A percentile compares a stretch with the other conserved stretches of the same genome.
Evolutionary conservation across 495 filamentous ascomycete genomes (phyloP).

Genomic region (Lasiosphaeriaceae sp.): DNA sequence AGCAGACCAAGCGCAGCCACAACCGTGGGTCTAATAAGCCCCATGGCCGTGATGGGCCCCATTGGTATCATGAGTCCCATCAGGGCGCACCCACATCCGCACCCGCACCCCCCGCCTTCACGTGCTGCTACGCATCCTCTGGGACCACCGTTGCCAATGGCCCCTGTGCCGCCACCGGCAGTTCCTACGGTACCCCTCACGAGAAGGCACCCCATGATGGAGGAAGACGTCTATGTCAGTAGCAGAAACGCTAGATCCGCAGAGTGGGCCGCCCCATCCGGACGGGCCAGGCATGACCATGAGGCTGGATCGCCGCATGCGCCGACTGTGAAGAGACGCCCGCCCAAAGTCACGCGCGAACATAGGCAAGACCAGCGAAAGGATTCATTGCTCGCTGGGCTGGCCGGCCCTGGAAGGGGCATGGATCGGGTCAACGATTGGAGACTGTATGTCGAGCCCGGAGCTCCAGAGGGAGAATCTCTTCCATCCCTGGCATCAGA

Average conservation of each 20-base stretch:
- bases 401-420: slow-evolving; percentile 41
- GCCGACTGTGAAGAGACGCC: slow-evolving; percentile 23
- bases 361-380: slow-evolving; percentile 28
- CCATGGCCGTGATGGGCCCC: slow-evolving; percentile 10
- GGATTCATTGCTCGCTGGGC: slow-evolving; percentile 41
- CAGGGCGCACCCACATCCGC: slow-evolving; percentile 15
- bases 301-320: slow-evolving; percentile 21
- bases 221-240: slow-evolving; percentile 35
- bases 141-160: slow-evolving; percentile 25
- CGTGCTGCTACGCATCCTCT: slow-evolving; percentile 21
- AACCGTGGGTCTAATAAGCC: slow-evolving; percentile 11
- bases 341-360: slow-evolving; percentile 20
- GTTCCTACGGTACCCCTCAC: slow-evolving; percentile 18
- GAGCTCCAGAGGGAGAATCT: slow-evolving; percentile 21
- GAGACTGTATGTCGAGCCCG: slow-evolving; percentile 43
- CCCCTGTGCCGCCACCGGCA: slow-evolving; percentile 18
- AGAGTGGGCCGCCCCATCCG: slow-evolving; percentile 11
- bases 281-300: slow-evolving; percentile 8
- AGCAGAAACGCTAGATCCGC: slow-evolving; percentile 14
- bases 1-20: slow-evolving; percentile 18
- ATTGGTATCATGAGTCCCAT: slow-evolving; percentile 21
- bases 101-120: slow-evolving; percentile 21
- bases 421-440: slow-evolving; percentile 46
- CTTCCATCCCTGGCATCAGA: background rate
- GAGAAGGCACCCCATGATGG: slow-evolving; percentile 36